phyloP scores from a whole-genome alignment of 176 grass and related monocot species.

The Ampelocalamus luodianensis region DNA sequence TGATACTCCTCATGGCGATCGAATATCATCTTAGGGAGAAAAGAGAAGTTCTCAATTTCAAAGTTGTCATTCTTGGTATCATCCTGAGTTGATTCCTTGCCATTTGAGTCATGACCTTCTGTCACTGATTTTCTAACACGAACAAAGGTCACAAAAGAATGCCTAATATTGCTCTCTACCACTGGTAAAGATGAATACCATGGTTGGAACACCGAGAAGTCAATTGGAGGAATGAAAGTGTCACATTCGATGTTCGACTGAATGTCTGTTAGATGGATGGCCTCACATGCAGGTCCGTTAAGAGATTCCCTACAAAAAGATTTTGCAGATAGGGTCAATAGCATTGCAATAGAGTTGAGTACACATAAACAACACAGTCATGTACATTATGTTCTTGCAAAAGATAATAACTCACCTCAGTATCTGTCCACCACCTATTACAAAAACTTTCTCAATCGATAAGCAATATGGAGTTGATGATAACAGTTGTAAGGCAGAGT shows the following conservation, averaged over 20 bases:
- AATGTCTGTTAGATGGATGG: conserved; percentile 86
- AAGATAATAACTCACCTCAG: conserved; percentile 60
- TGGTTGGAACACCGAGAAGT: conserved; percentile 64
- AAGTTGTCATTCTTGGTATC: conserved; percentile 51
- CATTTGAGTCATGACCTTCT: conserved; percentile 45
- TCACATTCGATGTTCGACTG: conserved; percentile 63
- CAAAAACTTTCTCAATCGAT: conserved; percentile 80
- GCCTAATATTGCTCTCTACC: conserved; percentile 70
- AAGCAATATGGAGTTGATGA: conserved; percentile 73
- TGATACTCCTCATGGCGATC: conserved; percentile 74
- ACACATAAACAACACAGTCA: neutral
- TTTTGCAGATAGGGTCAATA: conserved; percentile 28
- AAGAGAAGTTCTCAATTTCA: conserved; percentile 69
- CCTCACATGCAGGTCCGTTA: conserved; percentile 74
- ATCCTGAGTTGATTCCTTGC: conserved; percentile 37
- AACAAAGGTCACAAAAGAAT: conserved; percentile 77
- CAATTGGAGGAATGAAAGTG: conserved; percentile 70
- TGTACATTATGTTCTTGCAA: neutral
- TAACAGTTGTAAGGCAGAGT: conserved; percentile 70
- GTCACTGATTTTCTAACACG: conserved; percentile 50
- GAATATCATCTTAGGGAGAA: conserved; percentile 72
- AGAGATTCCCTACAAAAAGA: conserved; percentile 66
- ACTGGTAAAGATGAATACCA: conserved; percentile 83
- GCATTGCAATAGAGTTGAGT: neutral
- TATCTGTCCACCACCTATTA: conserved; percentile 77